phyloP scores from a whole-genome alignment of 495 filamentous ascomycete species.

The Hypoxylon lenormandii region DNA sequence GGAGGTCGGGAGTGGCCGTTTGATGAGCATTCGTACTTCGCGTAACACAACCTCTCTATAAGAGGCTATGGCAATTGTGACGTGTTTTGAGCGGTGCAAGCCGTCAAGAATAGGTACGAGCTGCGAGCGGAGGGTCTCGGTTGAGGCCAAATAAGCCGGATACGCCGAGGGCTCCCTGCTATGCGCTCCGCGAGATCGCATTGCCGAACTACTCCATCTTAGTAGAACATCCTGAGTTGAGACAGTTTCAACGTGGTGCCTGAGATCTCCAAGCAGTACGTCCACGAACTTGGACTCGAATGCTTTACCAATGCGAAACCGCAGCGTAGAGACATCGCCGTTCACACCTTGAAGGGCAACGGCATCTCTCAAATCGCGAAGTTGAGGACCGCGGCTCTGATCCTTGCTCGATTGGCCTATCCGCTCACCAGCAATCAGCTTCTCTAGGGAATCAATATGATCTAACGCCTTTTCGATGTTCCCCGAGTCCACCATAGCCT shows the following conservation, averaged over 20 bases:
- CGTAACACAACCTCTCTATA: constrained; percentile 88
- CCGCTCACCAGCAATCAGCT: constrained; percentile 73
- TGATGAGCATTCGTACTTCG: constrained; percentile 88
- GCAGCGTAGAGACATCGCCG: constrained; percentile 77
- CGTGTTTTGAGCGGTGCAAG: constrained; percentile 79
- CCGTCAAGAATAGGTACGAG: constrained; percentile 78
- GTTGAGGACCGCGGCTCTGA: constrained; percentile 54
- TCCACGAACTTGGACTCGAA: constrained; percentile 86
- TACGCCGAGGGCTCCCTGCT: constrained; percentile 72
- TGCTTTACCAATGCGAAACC: constrained; percentile 82
- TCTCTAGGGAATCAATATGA: constrained; percentile 79
- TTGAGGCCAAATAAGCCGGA: constrained; percentile 79
- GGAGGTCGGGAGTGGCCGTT: constrained; percentile 85
- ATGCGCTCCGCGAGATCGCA: constrained; percentile 70
- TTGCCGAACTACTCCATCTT: constrained; percentile 73
- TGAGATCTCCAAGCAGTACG: constrained; percentile 80
- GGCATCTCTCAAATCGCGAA: constrained; percentile 79
- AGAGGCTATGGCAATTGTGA: constrained; percentile 79
- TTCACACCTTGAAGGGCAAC: constrained; percentile 84
- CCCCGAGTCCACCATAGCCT: constrained; percentile 81
- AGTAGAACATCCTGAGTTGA: constrained; percentile 78
- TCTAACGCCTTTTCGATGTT: constrained; percentile 82
- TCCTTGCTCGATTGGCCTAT: constrained; percentile 15
- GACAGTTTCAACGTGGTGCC: constrained; percentile 82
- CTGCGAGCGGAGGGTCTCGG: constrained; percentile 73